Base-by-base conservation (phyloP, 129 eudicot species). In the Calendula officinalis region DNA sequence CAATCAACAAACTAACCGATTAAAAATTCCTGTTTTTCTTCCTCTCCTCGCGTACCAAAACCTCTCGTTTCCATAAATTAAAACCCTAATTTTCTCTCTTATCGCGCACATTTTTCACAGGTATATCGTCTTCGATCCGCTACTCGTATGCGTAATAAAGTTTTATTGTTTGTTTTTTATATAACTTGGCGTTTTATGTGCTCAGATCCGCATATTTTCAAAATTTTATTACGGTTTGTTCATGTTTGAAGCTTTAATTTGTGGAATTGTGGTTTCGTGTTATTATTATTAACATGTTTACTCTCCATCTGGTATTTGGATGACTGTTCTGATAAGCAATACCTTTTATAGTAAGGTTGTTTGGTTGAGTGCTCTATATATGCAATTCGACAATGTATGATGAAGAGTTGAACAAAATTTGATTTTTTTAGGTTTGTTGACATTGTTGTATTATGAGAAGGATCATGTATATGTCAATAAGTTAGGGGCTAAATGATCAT, bases 21-120 rank as follows among this genome's bases (percentile, higher is more conserved):
- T 70, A 42, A 9, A 13, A 56, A 13, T 43, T 36, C 54, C 30
- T 30, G 14, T 15, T 32, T 22, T 51, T 40, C 13, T 17, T 5
- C 14, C 3, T 33, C 9, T 27, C 16, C 51, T 67, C 30, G 0
- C 5, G 2, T 55, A 8, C 56, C 56, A 68, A 56, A 62, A 55
- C 74, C 74, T 45, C 56, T 46, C 51, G 32, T 40, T 68, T 69
- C 72, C 56, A 15, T 56, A 35, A 54, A 27, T 60, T 56, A 76
- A 77, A 78, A 75, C 82, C 78, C 76, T 72, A 71, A 66, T 67
- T 61, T 75, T 33, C 39, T 36, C 42, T 33, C 68, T 16, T 8
- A 53, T 67, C 73, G 13, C 60, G 11, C 51, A 59, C 73, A 78
- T 68, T 79, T 43, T 57, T 62, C 57, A 27, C 71, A 71, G 75